Conservation (phyloP, 2,329 filamentous ascomycete species). For the Aspergillus quadricinctus region DNA sequence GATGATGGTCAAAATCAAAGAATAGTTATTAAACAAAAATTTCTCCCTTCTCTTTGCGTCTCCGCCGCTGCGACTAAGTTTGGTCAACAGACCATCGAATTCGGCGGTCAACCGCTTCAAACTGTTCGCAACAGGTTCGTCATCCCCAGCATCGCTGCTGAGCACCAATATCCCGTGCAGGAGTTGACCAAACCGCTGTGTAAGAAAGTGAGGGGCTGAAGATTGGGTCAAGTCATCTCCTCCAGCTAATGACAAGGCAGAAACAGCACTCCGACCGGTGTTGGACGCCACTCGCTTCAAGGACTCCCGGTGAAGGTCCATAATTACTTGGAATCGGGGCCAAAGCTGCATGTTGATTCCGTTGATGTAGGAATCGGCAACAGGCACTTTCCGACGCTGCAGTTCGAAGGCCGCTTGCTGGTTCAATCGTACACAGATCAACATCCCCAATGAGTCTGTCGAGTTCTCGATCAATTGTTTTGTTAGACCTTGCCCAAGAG, state of each 20-base stretch:
- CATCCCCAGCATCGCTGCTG: slow-evolving; percentile 86
- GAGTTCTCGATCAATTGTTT: slow-evolving; percentile 71
- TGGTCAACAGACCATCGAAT: slow-evolving; percentile 76
- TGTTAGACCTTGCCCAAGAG: slow-evolving; percentile 73
- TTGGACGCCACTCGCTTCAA: slow-evolving; percentile 57
- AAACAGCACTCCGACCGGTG: slow-evolving; percentile 46
- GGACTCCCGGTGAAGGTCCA: slow-evolving; percentile 89
- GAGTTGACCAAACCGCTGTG: slow-evolving; percentile 93
- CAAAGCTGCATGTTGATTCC: slow-evolving; percentile 93
- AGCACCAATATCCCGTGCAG: slow-evolving; percentile 78
- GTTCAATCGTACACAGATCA: slow-evolving; percentile 89
- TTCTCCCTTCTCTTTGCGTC: slow-evolving; percentile 78
- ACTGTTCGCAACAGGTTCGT: slow-evolving; percentile 84
- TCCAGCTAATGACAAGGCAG: slow-evolving; percentile 53
- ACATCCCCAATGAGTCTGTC: slow-evolving; percentile 77
- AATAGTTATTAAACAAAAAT: slow-evolving; percentile 95
- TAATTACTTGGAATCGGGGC: slow-evolving; percentile 90
- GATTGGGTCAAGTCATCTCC: slow-evolving; percentile 41
- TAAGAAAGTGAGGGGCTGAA: slow-evolving; percentile 78
- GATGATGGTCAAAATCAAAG: slow-evolving; percentile 87
- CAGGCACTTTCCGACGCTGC: slow-evolving; percentile 83
- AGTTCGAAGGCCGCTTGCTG: slow-evolving; percentile 93
- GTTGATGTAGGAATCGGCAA: slow-evolving; percentile 88
- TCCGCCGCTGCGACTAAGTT: slow-evolving; percentile 68
- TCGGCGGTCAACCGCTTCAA: slow-evolving; percentile 72